Evolutionary conservation across 1,284 basidiomycete genomes (phyloP), one percentile per base, ranked within the genome.

Genomic region (Sporisorium sorghi): DNA sequence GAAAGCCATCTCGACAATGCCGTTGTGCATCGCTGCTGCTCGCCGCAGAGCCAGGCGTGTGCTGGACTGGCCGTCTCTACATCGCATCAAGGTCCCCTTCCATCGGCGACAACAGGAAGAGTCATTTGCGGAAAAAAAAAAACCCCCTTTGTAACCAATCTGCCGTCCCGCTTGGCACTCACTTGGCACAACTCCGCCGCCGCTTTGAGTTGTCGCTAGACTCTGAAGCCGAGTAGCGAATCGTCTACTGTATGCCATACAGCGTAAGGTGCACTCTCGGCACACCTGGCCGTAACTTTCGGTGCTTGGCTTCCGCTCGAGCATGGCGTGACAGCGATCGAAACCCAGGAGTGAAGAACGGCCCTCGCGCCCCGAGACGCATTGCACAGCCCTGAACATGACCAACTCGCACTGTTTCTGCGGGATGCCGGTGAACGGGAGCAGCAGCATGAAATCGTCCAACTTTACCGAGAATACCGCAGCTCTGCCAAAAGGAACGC

Each of bases 1-100:
- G 44, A 46, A 17, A 28, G 43, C 43, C 43, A 44, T 23, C 14
- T 44, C 15, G n/a, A n/a, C n/a, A n/a, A n/a, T n/a, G n/a, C n/a
- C n/a, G n/a, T n/a, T n/a, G n/a, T n/a, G n/a, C n/a, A n/a, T n/a
- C n/a, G n/a, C n/a, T n/a, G n/a, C n/a, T n/a, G n/a, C n/a, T n/a
- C n/a, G n/a, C n/a, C n/a, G n/a, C n/a, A n/a, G n/a, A n/a, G n/a
- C n/a, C n/a, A n/a, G n/a, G n/a, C n/a, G n/a, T n/a, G n/a, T n/a
- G n/a, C n/a, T n/a, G n/a, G n/a, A n/a, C n/a, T 40, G 17, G 37
- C 37, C 37, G 3, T 37, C 17, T 17, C 5, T 14, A 14, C 35
- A 37, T 5, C 35, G 15, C 35, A 19, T 40, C 10, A 40, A 40
- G n/a, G n/a, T 37, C 15, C 15, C 35, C 35, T 5, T 37, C 5